Conservation (phyloP, 176 grass and related monocot genomes). For the Stipa capillata region DNA sequence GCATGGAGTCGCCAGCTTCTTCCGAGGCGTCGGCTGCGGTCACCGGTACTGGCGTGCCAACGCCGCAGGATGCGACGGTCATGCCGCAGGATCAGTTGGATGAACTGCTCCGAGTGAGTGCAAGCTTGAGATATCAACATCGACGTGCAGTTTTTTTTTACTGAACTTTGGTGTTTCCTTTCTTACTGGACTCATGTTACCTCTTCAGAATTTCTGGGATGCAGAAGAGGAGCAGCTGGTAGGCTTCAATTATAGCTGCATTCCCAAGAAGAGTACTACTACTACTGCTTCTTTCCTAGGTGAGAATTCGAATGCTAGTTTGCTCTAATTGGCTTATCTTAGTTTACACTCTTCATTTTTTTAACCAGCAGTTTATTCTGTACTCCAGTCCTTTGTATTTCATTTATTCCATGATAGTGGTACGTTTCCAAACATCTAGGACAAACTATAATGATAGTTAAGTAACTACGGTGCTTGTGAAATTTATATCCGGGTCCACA, state of each 20-base stretch:
- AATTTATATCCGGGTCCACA: slow-evolving; percentile 25
- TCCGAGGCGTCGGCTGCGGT: not conserved
- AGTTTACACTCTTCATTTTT: not conserved
- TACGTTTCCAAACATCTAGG: slow-evolving; percentile 39
- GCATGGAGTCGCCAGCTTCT: slow-evolving; percentile 12
- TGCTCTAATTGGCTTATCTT: slow-evolving; percentile 1
- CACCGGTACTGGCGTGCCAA: not conserved
- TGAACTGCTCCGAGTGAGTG: slow-evolving; percentile 44
- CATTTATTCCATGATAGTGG: slow-evolving; percentile 23
- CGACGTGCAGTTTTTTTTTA: not conserved
- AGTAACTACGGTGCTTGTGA: slow-evolving; percentile 2
- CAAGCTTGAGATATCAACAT: not conserved
- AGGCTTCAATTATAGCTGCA: not conserved
- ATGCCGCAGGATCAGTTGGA: slow-evolving; percentile 25
- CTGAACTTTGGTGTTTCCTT: not conserved
- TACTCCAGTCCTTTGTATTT: not conserved
- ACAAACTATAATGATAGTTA: slow-evolving; percentile 28
- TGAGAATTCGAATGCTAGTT: not conserved
- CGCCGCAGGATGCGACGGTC: not conserved
- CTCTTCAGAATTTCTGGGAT: slow-evolving; percentile 37
- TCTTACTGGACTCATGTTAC: not conserved
- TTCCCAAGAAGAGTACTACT: not conserved
- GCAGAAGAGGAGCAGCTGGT: not conserved
- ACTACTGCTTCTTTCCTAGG: not conserved
- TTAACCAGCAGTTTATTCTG: not conserved